These are phyloP conservation scores for Xylaria sp. DNA, from an alignment of 2,329 filamentous ascomycete genomes.

Conservation along the genomic window DNA sequence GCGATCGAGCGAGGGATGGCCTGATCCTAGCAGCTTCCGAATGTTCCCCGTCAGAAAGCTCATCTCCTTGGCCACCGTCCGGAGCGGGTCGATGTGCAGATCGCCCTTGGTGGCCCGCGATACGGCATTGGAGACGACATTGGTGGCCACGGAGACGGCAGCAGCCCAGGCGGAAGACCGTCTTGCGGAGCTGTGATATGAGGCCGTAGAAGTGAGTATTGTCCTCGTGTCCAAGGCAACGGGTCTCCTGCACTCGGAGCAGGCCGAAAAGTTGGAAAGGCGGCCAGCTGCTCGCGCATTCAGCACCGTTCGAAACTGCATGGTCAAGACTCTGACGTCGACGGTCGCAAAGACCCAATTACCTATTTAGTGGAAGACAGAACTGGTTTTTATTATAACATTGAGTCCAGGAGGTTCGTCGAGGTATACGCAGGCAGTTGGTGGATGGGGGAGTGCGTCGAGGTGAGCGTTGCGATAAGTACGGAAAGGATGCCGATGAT, in stretches of 20 bases:
- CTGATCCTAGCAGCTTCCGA: constrained; percentile 83
- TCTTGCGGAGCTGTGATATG: constrained; percentile 42
- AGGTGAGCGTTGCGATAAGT: constrained; percentile 1
- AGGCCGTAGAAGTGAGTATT: constrained; percentile 26
- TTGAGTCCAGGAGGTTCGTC: neutral
- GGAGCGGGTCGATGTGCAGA: constrained; percentile 79
- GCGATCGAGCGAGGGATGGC: constrained; percentile 88
- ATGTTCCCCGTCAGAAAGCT: constrained; percentile 94
- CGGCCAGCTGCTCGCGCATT: constrained; percentile 35
- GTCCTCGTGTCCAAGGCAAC: constrained; percentile 32
- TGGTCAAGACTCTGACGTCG: constrained; percentile 30
- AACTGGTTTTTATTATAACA: constrained; percentile 13
- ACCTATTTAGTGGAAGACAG: constrained; percentile 9
- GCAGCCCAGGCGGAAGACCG: constrained; percentile 67
- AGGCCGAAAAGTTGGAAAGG: constrained; percentile 35
- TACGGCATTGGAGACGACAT: constrained; percentile 64
- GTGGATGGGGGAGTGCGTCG: neutral
- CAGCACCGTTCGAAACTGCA: constrained; percentile 50
- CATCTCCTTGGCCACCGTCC: constrained; percentile 92
- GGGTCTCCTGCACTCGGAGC: constrained; percentile 36
- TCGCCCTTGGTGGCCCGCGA: constrained; percentile 57
- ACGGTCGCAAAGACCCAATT: constrained; percentile 31
- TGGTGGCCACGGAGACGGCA: constrained; percentile 64
- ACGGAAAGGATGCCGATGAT: neutral
- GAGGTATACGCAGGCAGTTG: too few relatives aligned